Conservation (phyloP, 495 filamentous ascomycete genomes). For the Astrocystis sublimbata region DNA sequence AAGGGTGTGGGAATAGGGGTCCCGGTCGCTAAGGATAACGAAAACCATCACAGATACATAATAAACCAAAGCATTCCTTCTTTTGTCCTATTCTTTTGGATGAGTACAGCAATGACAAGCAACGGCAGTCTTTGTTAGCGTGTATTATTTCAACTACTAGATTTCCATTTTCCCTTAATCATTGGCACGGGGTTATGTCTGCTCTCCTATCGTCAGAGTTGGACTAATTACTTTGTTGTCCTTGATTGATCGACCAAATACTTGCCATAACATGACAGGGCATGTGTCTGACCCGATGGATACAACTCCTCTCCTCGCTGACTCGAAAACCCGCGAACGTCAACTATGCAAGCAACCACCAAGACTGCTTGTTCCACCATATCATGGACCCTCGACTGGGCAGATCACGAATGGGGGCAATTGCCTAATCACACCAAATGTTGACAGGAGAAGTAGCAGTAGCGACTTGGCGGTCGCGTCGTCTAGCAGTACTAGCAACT, state of each 20-base stretch:
- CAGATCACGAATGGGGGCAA: neutral
- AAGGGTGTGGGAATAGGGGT: too few species aligned
- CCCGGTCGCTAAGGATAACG: too few species aligned
- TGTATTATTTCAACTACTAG: neutral
- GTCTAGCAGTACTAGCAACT: neutral
- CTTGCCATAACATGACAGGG: neutral
- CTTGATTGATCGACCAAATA: too few species aligned
- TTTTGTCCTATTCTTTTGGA: too few species aligned
- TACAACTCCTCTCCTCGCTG: conserved; percentile 15
- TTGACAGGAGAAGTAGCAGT: neutral
- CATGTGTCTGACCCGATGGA: neutral
- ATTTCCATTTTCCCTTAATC: neutral
- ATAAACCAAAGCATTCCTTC: too few species aligned
- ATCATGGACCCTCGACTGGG: neutral
- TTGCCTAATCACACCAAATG: conserved; percentile 13
- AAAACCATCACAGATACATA: too few species aligned
- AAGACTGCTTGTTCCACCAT: neutral
- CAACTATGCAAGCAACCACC: conserved; percentile 12
- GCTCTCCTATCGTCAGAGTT: too few species aligned
- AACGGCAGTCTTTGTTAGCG: too few species aligned
- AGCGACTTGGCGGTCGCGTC: neutral
- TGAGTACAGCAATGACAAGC: too few species aligned
- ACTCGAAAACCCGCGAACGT: conserved; percentile 9
- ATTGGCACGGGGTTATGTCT: neutral
- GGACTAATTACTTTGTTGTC: neutral